Percentiles rank a stretch among this genome's conserved stretches.
phyloP scores from a whole-genome alignment of 805 yeast genomes.

The Yamadazyma akitaensis region DNA sequence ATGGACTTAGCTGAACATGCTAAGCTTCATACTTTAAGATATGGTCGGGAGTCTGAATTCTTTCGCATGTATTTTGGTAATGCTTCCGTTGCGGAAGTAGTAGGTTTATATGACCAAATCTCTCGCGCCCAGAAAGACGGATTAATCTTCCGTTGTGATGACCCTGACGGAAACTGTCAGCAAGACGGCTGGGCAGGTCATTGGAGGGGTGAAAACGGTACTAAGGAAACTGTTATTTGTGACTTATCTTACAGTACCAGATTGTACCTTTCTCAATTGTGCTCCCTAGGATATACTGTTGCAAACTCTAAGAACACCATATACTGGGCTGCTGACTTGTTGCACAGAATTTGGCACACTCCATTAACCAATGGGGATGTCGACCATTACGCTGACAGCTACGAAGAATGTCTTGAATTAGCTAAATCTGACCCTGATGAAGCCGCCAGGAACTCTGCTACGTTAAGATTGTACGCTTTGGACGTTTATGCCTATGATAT shows the following conservation, averaged over 20 bases:
- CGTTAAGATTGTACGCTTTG: constrained; percentile 13
- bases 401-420: constrained; percentile 29
- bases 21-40: constrained; percentile 30
- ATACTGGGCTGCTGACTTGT: constrained; percentile 35
- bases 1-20: constrained; percentile 31
- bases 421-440: constrained; percentile 28
- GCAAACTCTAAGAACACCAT: constrained; percentile 19
- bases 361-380: constrained; percentile 28
- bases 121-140: constrained; percentile 26
- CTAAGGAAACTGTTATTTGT: constrained; percentile 39
- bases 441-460: constrained; percentile 26
- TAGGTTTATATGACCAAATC: constrained; percentile 32
- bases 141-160: constrained; percentile 38
- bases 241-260: constrained; percentile 34
- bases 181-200: constrained; percentile 37
- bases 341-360: constrained; percentile 39
- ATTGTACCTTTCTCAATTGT: constrained; percentile 26
- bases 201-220: constrained; percentile 32
- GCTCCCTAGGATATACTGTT: constrained; percentile 32
- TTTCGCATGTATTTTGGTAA: constrained; percentile 37
- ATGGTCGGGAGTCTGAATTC: constrained; percentile 28
- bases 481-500: constrained; percentile 20
- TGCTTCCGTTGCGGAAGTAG: constrained; percentile 31
- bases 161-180: constrained; percentile 34
- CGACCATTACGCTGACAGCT: constrained; percentile 35